Percentiles rank a stretch among this genome's conserved stretches.
phyloP scores from a whole-genome alignment of 2,329 filamentous ascomycete species.

The Ophiostoma tasmaniense region DNA sequence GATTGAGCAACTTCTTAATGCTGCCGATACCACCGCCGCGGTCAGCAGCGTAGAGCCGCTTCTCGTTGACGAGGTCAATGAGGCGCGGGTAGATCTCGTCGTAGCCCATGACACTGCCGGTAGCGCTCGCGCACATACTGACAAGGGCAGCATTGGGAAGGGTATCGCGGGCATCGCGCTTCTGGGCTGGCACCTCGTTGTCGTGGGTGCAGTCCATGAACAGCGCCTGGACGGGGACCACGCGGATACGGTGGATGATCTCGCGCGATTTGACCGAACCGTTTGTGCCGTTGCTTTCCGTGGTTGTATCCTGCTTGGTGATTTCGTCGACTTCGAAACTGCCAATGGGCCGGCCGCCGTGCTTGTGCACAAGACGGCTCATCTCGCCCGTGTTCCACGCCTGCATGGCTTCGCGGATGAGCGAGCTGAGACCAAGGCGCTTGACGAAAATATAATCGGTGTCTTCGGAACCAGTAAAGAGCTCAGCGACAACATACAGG shows the following conservation, averaged over 20 bases:
- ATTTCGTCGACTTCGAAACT: slow-evolving; percentile 94
- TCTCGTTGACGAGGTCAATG: slow-evolving; percentile 90
- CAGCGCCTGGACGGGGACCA: slow-evolving; percentile 81
- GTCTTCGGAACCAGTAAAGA: slow-evolving; percentile 91
- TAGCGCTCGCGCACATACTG: slow-evolving; percentile 90
- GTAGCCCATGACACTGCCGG: slow-evolving; percentile 94
- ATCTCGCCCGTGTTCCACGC: slow-evolving; percentile 92
- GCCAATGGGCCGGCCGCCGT: slow-evolving; percentile 88
- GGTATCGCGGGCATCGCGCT: slow-evolving; percentile 87
- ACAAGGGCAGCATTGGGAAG: slow-evolving; percentile 90
- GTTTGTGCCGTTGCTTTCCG: slow-evolving; percentile 26
- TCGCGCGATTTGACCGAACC: slow-evolving; percentile 40
- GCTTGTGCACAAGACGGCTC: slow-evolving; percentile 83
- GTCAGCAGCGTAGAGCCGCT: slow-evolving; percentile 67
- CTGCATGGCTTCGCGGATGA: slow-evolving; percentile 97
- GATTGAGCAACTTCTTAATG: slow-evolving; percentile 86
- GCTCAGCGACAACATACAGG: slow-evolving; percentile 84
- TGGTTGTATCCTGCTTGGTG: slow-evolving; percentile 29
- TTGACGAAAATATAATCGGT: slow-evolving; percentile 96
- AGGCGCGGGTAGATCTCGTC: slow-evolving; percentile 92
- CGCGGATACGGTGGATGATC: slow-evolving; percentile 70
- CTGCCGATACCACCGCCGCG: slow-evolving; percentile 70
- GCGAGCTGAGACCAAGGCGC: slow-evolving; percentile 76
- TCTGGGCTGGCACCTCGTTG: slow-evolving; percentile 92
- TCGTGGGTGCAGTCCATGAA: slow-evolving; percentile 99